Base-by-base conservation (phyloP, 306 rosid genomes). In the Pterocarpus macrocarpus region DNA sequence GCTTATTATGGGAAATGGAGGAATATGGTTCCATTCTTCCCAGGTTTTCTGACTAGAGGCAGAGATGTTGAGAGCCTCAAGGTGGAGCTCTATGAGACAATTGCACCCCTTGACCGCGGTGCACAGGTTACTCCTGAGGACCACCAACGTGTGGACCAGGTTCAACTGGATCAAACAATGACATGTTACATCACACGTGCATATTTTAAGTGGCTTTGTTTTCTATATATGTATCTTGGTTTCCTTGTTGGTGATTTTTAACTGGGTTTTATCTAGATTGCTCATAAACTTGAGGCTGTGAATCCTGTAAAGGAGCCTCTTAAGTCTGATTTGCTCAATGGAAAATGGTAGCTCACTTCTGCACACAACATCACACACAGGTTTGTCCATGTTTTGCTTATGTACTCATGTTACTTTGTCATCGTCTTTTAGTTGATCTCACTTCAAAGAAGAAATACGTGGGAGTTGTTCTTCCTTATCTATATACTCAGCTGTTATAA, bases 301-400 rank as follows among this genome's bases (percentile, higher is more conserved):
- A 94, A 78, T 69, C 76, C 86, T 64, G 67, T 64, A 17, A 92
- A 91, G 89, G 91, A 91, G 69, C 94, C 97, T 22, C 95, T 94
- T 59, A 91, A 92, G 67, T 92, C 97, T 74, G 86, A 89, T 87
- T 80, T 88, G 76, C 92, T 94, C 28, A 89, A 91, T 72, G 98
- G 98, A 36, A 94, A 92, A 86, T 94, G 98, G 98, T 97, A 94
- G 89, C 97, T 94, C n/a, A n/a, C n/a, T n/a, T n/a, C 28, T 0
- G 52, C 92, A 92, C 80, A 94, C 98, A 15, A 94, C 97, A 57
- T 94, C 94, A 92, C 80, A 87, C 90, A 56, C 82, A 84, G 94
- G 98, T 93, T 69, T 72, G 58, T 58, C 13, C 5, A 22, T 22
- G 28, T 22, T 28, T 68, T 64, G 62, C 50, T 45, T 45, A 45